These are phyloP conservation scores for Didymella lethalis DNA, from an alignment of 2,329 filamentous ascomycete species.

Conservation along the genomic window DNA sequence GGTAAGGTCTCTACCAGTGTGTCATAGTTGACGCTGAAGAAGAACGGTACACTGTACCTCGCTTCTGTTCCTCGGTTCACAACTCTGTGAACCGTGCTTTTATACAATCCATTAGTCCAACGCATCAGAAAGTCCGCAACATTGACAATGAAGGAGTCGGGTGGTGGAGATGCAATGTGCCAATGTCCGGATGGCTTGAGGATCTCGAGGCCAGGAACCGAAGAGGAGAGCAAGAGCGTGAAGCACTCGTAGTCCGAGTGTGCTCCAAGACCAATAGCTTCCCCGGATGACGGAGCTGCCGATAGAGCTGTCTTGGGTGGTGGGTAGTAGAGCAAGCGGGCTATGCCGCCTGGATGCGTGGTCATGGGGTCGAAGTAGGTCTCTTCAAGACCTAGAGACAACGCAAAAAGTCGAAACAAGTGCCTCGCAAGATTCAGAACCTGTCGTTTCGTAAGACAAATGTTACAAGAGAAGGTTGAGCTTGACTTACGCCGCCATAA, in stretches of 20 bases:
- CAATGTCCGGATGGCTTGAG: constrained; percentile 43
- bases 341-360: constrained; percentile 53
- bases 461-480: neutral
- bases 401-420: constrained; percentile 53
- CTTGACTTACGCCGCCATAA: constrained; percentile 44
- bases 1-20: constrained; percentile 50
- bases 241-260: constrained; percentile 50
- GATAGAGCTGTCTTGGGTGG: constrained; percentile 34
- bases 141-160: constrained; percentile 60
- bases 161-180: constrained; percentile 49
- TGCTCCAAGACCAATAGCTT: constrained; percentile 50
- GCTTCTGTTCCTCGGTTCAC: constrained; percentile 53
- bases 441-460: constrained; percentile 15
- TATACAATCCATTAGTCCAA: constrained; percentile 60
- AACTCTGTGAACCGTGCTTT: constrained; percentile 60
- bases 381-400: constrained; percentile 50
- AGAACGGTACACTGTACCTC: constrained; percentile 58
- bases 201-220: constrained; percentile 45
- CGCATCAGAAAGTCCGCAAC: constrained; percentile 62
- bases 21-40: constrained; percentile 57
- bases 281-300: constrained; percentile 17
- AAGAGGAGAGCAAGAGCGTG: constrained; percentile 44
- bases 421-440: constrained; percentile 51
- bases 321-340: constrained; percentile 52
- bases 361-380: constrained; percentile 52